phyloP scores from a whole-genome alignment of 2,329 filamentous ascomycete species.

The Epicoccum sorghinum region DNA sequence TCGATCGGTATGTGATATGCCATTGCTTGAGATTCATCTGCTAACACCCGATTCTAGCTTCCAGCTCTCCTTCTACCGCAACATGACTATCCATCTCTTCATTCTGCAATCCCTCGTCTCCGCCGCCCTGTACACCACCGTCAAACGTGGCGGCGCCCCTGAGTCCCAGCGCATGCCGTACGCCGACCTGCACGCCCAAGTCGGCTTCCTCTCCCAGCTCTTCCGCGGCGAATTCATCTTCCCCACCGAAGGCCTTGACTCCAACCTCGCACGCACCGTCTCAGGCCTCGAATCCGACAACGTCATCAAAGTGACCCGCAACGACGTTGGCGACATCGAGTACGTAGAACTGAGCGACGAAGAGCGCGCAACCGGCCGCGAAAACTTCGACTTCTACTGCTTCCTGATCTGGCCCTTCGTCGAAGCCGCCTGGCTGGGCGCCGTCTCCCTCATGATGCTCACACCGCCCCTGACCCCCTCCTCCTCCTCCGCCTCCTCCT shows the following conservation, averaged over 20 bases:
- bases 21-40: slow-evolving; percentile 1
- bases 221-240: slow-evolving; percentile 99
- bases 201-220: slow-evolving; percentile 84
- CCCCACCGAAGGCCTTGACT: slow-evolving; percentile 78
- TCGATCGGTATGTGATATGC: slow-evolving; percentile 66
- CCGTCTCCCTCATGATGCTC: slow-evolving; percentile 85
- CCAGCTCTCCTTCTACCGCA: slow-evolving; percentile 96
- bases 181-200: slow-evolving; percentile 74
- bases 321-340: slow-evolving; percentile 57
- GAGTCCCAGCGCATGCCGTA: slow-evolving; percentile 80
- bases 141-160: slow-evolving; percentile 89
- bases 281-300: slow-evolving; percentile 76
- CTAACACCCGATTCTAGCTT: slow-evolving; percentile 59
- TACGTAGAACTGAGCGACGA: slow-evolving; percentile 75
- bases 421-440: slow-evolving; percentile 90
- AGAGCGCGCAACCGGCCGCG: slow-evolving; percentile 79
- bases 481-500: no score
- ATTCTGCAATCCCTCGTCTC: slow-evolving; percentile 92
- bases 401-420: slow-evolving; percentile 99
- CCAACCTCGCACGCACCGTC: slow-evolving; percentile 82
- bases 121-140: slow-evolving; percentile 84
- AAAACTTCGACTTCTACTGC: slow-evolving; percentile 99
- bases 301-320: slow-evolving; percentile 72
- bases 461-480: slow-evolving; percentile 66
- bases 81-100: slow-evolving; percentile 99